A percentile compares a stretch with the other conserved stretches of the same genome.
phyloP scores from a whole-genome alignment of 2,329 filamentous ascomycete genomes.

The Ambrosiella xylebori region DNA sequence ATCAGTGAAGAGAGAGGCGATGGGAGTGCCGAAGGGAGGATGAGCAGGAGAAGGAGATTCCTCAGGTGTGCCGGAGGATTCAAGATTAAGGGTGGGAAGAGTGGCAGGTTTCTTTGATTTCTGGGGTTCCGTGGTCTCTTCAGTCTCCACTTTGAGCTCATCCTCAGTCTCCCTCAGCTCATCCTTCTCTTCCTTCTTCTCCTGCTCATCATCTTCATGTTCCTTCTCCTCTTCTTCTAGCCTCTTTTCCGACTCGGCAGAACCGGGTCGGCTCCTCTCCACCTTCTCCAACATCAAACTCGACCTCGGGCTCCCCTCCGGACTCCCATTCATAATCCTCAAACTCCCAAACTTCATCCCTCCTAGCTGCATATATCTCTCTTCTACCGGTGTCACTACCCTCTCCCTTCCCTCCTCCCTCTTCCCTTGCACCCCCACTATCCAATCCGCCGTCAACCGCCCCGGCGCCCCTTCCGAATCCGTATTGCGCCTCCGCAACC shows the following conservation, averaged over 20 bases:
- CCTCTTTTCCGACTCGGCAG: neutral
- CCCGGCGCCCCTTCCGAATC: neutral
- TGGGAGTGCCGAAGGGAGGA: neutral
- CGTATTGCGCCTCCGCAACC: neutral
- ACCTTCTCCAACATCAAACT: conserved; percentile 14
- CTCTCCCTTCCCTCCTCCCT: conserved; percentile 10
- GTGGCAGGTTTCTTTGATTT: neutral
- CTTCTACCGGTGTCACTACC: conserved; percentile 28
- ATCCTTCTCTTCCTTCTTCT: neutral
- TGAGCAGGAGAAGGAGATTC: neutral
- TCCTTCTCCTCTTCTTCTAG: neutral
- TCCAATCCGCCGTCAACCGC: conserved; percentile 15
- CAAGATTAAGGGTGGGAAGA: neutral
- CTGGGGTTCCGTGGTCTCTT: neutral
- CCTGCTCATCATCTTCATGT: neutral
- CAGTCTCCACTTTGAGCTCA: neutral
- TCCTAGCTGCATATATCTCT: conserved; percentile 42
- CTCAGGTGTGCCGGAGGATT: neutral
- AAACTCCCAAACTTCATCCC: conserved; percentile 45
- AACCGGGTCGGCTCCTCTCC: neutral
- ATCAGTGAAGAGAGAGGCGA: conserved; percentile 2
- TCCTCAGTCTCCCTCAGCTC: neutral
- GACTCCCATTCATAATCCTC: conserved; percentile 43
- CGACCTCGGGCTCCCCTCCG: conserved; percentile 26
- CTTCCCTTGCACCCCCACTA: conserved; percentile 11